Evolutionary conservation across 495 filamentous ascomycete species (phyloP), one percentile per base, ranked within the genome.

Genomic region (Geopyxis carbonaria): DNA sequence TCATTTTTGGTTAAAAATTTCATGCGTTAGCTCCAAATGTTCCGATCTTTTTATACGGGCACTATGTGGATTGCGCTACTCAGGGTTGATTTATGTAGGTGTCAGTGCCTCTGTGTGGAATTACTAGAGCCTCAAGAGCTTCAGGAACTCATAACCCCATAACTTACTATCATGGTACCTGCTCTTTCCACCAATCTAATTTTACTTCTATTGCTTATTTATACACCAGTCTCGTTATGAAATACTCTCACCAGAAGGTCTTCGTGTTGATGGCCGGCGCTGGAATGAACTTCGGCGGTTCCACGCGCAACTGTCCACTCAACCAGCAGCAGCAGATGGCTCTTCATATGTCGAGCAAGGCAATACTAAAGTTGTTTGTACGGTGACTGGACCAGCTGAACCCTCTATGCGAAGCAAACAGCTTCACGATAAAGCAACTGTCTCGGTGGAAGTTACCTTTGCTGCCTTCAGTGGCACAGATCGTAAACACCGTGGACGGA

Each of bases 251-350:
- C 53, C 53, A 11, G 53, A 56, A 48, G 53, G 53, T 4, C 51
- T 56, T 15, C 53, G 53, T 11, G 44, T 55, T 20, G 53, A 56
- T 40, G 53, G 89, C 43, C 81, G 89, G 7, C 74, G 89, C 32
- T 99, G 91, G 91, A 99, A 99, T 62, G 89, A 99, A 59, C 75
- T 95, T 29, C 83, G 89, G 20, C 76, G 81, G 22, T 65, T 95
- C 31, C 72, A 78, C 61, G 87, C 79, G 25, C 80, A 91, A 60
- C 83, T 95, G 57, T 79, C 75, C 29, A 93, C 82, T 15, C 87
- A 93, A 60, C 44, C 49, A 2, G 73, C 84, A 19, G 73, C 84
- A 40, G 82, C 86, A 22, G 89, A 93, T 38, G 89, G 89, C 8
- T 85, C 78, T 18, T 75, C 73, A 36, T 93, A 92, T 59, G 67